phyloP scores from a whole-genome alignment of 805 yeast genomes.

The Candida vartiovaarae region DNA sequence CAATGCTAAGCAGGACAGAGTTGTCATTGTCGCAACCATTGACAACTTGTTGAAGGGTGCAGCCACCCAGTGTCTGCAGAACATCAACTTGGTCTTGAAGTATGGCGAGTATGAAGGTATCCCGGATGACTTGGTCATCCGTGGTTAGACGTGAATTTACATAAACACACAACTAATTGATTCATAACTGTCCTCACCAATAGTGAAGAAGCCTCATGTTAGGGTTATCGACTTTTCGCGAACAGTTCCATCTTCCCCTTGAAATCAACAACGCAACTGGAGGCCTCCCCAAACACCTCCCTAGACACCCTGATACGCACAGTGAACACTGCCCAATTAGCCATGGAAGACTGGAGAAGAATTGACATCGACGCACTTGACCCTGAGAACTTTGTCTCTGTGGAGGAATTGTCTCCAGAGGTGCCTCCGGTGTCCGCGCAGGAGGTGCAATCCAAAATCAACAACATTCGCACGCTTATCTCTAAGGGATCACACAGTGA shows the following conservation, averaged over 20 bases:
- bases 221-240: too few relatives aligned
- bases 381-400: slow-evolving; percentile 61
- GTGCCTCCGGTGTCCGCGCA: slow-evolving; percentile 35
- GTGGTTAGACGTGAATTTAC: slow-evolving; percentile 15
- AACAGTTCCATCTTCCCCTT: too few relatives aligned
- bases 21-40: slow-evolving; percentile 90
- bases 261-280: too few relatives aligned
- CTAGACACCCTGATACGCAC: background rate
- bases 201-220: too few relatives aligned
- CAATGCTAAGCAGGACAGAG: slow-evolving; percentile 80
- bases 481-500: slow-evolving; percentile 66
- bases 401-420: slow-evolving; percentile 54
- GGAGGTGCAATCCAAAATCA: slow-evolving; percentile 48
- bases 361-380: slow-evolving; percentile 90
- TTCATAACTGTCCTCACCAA: too few relatives aligned
- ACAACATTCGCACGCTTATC: slow-evolving; percentile 53
- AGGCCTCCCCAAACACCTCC: background rate
- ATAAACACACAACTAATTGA: too few relatives aligned
- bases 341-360: slow-evolving; percentile 82
- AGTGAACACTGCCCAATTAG: background rate
- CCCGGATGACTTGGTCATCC: slow-evolving; percentile 53
- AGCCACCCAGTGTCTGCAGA: slow-evolving; percentile 96
- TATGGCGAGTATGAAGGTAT: slow-evolving; percentile 95
- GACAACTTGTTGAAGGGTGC: slow-evolving; percentile 97
- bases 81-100: slow-evolving; percentile 83